A percentile compares a stretch with the other conserved stretches of the same genome.
These are phyloP conservation scores for Cenchrus fungigraminus DNA, from an alignment of 176 grass and related monocot genomes.

Conservation along the genomic window DNA sequence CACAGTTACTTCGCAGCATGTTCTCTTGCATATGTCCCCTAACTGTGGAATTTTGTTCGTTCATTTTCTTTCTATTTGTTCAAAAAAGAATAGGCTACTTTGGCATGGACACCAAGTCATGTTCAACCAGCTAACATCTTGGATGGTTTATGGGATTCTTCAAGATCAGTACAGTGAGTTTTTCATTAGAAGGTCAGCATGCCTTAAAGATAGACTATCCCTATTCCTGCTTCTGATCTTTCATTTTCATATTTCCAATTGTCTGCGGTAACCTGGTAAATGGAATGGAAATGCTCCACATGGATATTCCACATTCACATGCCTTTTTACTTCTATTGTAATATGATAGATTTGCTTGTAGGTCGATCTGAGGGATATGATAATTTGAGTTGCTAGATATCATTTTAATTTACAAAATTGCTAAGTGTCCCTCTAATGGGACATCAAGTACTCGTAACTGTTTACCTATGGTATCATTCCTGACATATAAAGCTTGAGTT, in stretches of 20 bases:
- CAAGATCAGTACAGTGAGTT: slow-evolving; percentile 94
- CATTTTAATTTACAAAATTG: background rate
- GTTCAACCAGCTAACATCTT: slow-evolving; percentile 95
- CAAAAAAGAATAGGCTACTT: slow-evolving; percentile 70
- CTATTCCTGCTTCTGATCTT: background rate
- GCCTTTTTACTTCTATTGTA: slow-evolving; percentile 25
- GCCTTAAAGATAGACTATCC: slow-evolving; percentile 6
- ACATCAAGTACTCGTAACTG: slow-evolving; percentile 5
- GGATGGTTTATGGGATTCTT: slow-evolving; percentile 99
- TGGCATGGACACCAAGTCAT: slow-evolving; percentile 99
- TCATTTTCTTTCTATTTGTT: slow-evolving; percentile 38
- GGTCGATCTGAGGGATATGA: background rate
- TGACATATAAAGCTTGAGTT: slow-evolving; percentile 22
- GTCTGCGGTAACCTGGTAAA: slow-evolving; percentile 9
- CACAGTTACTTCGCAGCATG: background rate
- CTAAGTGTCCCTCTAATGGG: background rate
- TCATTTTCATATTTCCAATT: slow-evolving; percentile 12
- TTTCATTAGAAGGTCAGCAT: slow-evolving; percentile 89
- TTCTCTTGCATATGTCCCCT: slow-evolving; percentile 29
- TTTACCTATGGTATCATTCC: background rate
- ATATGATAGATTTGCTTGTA: slow-evolving; percentile 1
- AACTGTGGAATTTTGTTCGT: slow-evolving; percentile 23
- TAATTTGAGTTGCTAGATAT: background rate
- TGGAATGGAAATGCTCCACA: background rate
- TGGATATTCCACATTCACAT: background rate